Evolutionary conservation across 179 eudicot genomes (phyloP), one percentile per base, ranked within the genome.

Genomic region (Heliamphora pulchella): DNA sequence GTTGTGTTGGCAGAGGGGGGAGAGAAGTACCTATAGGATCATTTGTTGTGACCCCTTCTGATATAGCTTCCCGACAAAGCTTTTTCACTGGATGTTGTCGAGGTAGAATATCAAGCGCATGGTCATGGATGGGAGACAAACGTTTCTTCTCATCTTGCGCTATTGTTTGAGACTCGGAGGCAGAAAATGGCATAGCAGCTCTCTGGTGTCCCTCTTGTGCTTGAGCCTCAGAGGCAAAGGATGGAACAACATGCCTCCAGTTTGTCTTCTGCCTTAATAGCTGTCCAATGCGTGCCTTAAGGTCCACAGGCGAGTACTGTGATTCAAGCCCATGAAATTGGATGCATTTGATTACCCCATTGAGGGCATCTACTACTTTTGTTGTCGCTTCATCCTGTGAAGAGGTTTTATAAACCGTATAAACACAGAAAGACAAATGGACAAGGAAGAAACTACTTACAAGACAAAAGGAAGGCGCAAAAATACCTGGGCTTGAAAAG

Each of bases 301-400:
- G 79, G 64, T 58, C 41, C 54, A 43, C 65, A 54, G 75, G 70
- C 15, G 80, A 48, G 74, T 39, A 82, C 46, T 85, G 79, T 20
- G 47, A 43, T 80, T 85, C 83, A 17, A 85, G 87, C 64, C 65
- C n/a, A 69, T 22, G 80, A 31, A 72, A 81, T 46, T 68, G 55
- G 1, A 85, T 85, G 80, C 77, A 74, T 6, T 74, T 68, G 9
- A 62, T 57, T 62, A 80, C 85, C 3, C 3, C 74, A 69, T 31
- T 68, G 50, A 82, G 80, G 72, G 54, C 15, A 10, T 4, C 4
- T 20, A 82, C 3, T 74, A 80, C 77, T 51, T 72, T 58, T 6
- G 31, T 65, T 41, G 22, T 50, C 22, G 58, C 65, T 39, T 62
- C 81, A 14, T n/a, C 20, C 85, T 85, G 83, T 71, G 44, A 79